These are phyloP conservation scores for Penicillium janthinellum DNA, from an alignment of 2,329 filamentous ascomycete genomes.

Conservation along the genomic window DNA sequence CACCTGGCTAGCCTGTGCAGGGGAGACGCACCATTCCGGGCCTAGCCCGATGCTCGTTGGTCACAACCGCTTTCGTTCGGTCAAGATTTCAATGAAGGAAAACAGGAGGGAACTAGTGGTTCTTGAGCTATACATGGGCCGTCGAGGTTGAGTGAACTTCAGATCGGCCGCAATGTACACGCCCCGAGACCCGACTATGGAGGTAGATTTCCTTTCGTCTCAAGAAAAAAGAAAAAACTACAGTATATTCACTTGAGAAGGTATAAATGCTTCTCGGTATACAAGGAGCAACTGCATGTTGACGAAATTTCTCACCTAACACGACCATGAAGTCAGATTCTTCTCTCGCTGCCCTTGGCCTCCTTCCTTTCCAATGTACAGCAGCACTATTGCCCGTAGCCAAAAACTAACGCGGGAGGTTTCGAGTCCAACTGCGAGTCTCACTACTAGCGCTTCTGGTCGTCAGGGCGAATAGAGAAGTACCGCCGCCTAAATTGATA, in stretches of 20 bases:
- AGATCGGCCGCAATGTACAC: not conserved
- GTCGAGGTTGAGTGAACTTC: not conserved
- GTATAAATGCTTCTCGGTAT: no score
- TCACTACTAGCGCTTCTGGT: constrained; percentile 13
- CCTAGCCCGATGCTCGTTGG: constrained; percentile 11
- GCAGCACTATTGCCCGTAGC: not conserved
- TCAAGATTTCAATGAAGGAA: constrained; percentile 19
- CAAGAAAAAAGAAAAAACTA: no score
- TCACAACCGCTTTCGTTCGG: constrained; percentile 8
- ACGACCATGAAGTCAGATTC: not conserved
- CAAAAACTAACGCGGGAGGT: not conserved
- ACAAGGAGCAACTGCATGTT: not conserved
- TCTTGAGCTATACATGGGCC: not conserved
- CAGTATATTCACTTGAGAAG: no score
- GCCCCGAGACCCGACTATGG: not conserved
- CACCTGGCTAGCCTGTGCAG: constrained; percentile 14
- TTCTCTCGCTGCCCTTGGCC: not conserved
- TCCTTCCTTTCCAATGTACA: not conserved
- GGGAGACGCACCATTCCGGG: constrained; percentile 16
- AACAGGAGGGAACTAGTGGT: not conserved
- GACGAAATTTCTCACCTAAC: not conserved
- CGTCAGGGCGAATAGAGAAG: not conserved
- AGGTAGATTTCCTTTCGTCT: no score
- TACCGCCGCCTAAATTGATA: not conserved
- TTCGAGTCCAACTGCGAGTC: constrained; percentile 3